phyloP scores from a whole-genome alignment of 2,329 filamentous ascomycete species.

The Alternaria hordeiaustralica region DNA sequence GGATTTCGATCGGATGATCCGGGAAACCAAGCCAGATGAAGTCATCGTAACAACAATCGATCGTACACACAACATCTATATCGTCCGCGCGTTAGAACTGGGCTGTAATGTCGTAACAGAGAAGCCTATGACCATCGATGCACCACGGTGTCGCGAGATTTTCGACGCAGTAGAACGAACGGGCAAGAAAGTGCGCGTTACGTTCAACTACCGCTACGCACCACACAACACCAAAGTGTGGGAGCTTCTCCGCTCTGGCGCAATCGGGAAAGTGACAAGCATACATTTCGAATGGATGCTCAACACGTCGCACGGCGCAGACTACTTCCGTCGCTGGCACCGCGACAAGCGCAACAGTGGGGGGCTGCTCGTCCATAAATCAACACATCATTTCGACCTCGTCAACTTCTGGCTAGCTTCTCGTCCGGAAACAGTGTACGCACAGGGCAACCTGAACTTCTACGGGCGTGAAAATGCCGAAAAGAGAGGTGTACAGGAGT shows the following conservation, averaged over 20 bases:
- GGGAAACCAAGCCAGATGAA: conserved; percentile 64
- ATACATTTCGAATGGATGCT: conserved; percentile 71
- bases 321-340: conserved; percentile 70
- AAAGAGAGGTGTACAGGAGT: conserved; percentile 57
- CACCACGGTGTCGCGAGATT: conserved; percentile 61
- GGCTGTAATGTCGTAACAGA: conserved; percentile 68
- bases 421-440: conserved; percentile 63
- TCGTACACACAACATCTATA: conserved; percentile 67
- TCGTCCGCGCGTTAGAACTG: conserved; percentile 64
- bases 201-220: conserved; percentile 70
- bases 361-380: conserved; percentile 67
- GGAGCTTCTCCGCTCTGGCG: conserved; percentile 60
- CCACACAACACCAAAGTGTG: conserved; percentile 69
- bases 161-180: conserved; percentile 62
- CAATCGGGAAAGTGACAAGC: conserved; percentile 62
- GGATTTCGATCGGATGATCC: conserved; percentile 66
- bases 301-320: conserved; percentile 66
- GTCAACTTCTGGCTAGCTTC: conserved; percentile 69
- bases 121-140: conserved; percentile 71
- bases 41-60: conserved; percentile 70
- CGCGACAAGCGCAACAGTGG: conserved; percentile 67
- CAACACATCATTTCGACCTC: conserved; percentile 69
- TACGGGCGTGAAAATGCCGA: conserved; percentile 69
- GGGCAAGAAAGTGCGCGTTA: conserved; percentile 60
- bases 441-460: conserved; percentile 65